Evolutionary conservation across 1,139 yeast species (phyloP).

Genomic region (Magnusiomyces suaveolens): DNA sequence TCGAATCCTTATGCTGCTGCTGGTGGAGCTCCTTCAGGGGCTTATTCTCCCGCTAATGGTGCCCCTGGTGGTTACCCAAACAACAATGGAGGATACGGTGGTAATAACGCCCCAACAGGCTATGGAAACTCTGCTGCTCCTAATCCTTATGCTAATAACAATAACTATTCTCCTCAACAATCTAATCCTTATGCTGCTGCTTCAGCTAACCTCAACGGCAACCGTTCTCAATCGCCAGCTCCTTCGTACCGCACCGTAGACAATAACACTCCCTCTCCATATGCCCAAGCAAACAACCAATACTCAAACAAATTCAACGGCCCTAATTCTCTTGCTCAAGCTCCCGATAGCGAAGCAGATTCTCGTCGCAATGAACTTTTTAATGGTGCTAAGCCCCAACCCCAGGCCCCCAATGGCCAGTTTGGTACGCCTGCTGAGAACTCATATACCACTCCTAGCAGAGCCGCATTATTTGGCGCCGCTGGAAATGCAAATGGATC

Average conservation of each 20-base stretch:
- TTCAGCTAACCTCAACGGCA: neutral
- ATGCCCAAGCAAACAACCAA: conserved; percentile 23
- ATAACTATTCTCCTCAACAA: neutral
- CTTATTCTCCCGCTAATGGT: neutral
- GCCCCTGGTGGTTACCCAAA: neutral
- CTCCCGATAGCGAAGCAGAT: conserved; percentile 6
- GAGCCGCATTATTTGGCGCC: conserved; percentile 15
- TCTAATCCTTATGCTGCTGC: conserved; percentile 31
- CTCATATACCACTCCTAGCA: conserved; percentile 7
- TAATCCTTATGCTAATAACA: neutral
- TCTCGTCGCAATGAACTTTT: conserved; percentile 26
- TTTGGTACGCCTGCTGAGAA: neutral
- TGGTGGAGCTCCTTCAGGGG: conserved; percentile 5
- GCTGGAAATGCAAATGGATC: conserved; percentile 4
- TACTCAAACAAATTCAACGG: conserved; percentile 22
- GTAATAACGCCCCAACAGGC: too few relatives aligned
- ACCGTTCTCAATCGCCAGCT: conserved; percentile 10
- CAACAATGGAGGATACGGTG: neutral
- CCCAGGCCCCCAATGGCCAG: conserved; percentile 5
- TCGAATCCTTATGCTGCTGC: conserved; percentile 35
- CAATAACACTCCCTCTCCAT: conserved; percentile 18
- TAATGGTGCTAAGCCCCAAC: conserved; percentile 20
- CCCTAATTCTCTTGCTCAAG: conserved; percentile 2
- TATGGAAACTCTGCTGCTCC: neutral
- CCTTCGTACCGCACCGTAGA: conserved; percentile 8